phyloP scores from a whole-genome alignment of 768 basidiomycete species.

The Asterophora lycoperdoides region DNA sequence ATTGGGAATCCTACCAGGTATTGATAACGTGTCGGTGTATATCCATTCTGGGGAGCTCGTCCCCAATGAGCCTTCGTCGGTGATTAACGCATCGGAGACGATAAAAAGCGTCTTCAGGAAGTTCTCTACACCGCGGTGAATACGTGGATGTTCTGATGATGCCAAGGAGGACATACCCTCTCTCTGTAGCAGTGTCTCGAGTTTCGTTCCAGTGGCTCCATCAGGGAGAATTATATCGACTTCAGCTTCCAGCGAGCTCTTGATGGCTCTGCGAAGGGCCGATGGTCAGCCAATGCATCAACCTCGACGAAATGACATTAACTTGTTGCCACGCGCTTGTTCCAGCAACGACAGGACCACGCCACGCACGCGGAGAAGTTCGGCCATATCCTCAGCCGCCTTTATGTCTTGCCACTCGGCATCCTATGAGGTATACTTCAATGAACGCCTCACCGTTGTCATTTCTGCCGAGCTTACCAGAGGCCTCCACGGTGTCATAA shows the following conservation, averaged over 20 bases:
- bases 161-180: slow-evolving; percentile 31
- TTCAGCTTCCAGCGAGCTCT: slow-evolving; percentile 73
- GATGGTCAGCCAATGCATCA: background rate
- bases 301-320: slow-evolving; percentile 16
- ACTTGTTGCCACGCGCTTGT: slow-evolving; percentile 74
- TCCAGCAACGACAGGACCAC: slow-evolving; percentile 68
- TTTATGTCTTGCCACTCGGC: slow-evolving; percentile 57
- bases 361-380: slow-evolving; percentile 55
- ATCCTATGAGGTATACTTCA: slow-evolving; percentile 32
- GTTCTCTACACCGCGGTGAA: slow-evolving; percentile 37
- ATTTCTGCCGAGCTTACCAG: slow-evolving; percentile 43
- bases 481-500: slow-evolving; percentile 62
- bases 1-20: slow-evolving; percentile 38
- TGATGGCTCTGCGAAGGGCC: slow-evolving; percentile 41
- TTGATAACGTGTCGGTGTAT: slow-evolving; percentile 37
- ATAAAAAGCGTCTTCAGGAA: slow-evolving; percentile 75
- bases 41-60: slow-evolving; percentile 44
- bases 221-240: slow-evolving; percentile 58
- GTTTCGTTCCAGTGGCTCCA: slow-evolving; percentile 18
- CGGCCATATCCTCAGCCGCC: slow-evolving; percentile 59
- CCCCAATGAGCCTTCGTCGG: slow-evolving; percentile 40
- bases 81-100: slow-evolving; percentile 64
- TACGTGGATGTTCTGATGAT: background rate
- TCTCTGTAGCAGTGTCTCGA: slow-evolving; percentile 34
- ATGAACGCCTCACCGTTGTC: background rate